phyloP scores from a whole-genome alignment of 1,284 basidiomycete genomes.

The Boletus smithii region DNA sequence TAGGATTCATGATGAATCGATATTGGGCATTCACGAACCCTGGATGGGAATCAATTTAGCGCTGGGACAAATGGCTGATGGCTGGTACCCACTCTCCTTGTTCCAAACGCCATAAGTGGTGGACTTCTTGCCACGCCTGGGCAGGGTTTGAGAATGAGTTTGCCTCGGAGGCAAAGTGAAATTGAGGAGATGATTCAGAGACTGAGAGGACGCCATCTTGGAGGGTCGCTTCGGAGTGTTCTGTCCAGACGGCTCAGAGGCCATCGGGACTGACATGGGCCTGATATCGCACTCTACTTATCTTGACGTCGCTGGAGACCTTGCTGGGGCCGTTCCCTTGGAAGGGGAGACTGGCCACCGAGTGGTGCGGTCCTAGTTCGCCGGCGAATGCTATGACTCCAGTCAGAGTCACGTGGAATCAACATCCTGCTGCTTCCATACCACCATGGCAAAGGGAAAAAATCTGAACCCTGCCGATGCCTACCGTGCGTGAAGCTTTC shows the following conservation, averaged over 20 bases:
- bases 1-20: slow-evolving; percentile 90
- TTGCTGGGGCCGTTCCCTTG: slow-evolving; percentile 35
- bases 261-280: slow-evolving; percentile 37
- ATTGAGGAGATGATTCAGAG: slow-evolving; percentile 77
- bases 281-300: background rate
- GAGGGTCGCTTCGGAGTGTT: slow-evolving; percentile 51
- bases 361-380: background rate
- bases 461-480: slow-evolving; percentile 83
- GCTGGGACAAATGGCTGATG: slow-evolving; percentile 8
- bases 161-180: slow-evolving; percentile 81
- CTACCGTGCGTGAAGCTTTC: slow-evolving; percentile 50
- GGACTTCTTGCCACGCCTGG: slow-evolving; percentile 71
- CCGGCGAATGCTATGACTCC: slow-evolving; percentile 24
- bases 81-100: slow-evolving; percentile 72
- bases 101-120: slow-evolving; percentile 68
- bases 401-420: slow-evolving; percentile 29
- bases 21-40: slow-evolving; percentile 94
- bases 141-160: slow-evolving; percentile 53
- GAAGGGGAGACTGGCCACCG: slow-evolving; percentile 30
- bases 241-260: slow-evolving; percentile 36
- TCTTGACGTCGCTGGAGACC: slow-evolving; percentile 9
- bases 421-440: background rate
- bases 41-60: slow-evolving; percentile 31
- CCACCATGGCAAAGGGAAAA: slow-evolving; percentile 78
- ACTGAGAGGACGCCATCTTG: slow-evolving; percentile 66